Percentiles rank a stretch among this genome's conserved stretches.
Evolutionary conservation across 768 basidiomycete species (phyloP).

Genomic region (Suillus tomentosus): DNA sequence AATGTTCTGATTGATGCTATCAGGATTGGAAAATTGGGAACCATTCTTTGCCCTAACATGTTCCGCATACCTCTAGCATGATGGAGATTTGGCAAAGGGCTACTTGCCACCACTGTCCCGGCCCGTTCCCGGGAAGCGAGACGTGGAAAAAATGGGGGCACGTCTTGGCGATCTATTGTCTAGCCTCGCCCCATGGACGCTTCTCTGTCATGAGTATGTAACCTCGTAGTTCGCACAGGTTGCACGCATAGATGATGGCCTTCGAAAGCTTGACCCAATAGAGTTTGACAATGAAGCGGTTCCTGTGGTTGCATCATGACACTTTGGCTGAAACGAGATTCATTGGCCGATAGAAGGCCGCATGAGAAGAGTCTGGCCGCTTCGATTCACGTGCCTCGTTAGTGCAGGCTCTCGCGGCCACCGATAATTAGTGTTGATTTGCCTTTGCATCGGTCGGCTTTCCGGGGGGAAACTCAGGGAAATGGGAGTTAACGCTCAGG

Average conservation of each 20-base stretch:
- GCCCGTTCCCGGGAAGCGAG: not conserved
- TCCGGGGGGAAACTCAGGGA: not conserved
- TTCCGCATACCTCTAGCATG: not conserved
- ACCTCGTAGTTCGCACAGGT: slow-evolving; percentile 7
- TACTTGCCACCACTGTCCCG: not conserved
- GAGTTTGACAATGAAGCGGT: slow-evolving; percentile 2
- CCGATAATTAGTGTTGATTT: not conserved
- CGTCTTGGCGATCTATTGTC: not conserved
- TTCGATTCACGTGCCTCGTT: slow-evolving; percentile 3
- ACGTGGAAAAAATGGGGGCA: slow-evolving; percentile 1
- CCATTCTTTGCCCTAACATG: not conserved
- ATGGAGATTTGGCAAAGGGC: slow-evolving; percentile 2
- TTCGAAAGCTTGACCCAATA: slow-evolving; percentile 8
- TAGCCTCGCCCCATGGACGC: not conserved
- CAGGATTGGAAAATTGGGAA: not conserved
- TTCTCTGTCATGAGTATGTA: not conserved
- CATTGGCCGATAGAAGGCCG: slow-evolving; percentile 3
- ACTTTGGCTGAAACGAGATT: not conserved
- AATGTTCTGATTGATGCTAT: slow-evolving; percentile 7
- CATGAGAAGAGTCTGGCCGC: not conserved
- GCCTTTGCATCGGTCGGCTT: not conserved
- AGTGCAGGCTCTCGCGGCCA: not conserved
- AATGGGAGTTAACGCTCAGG: not conserved
- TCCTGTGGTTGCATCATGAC: slow-evolving; percentile 7
- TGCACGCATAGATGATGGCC: not conserved